Conservation (phyloP, 225 moss, liverwort and hornwort genomes). For the Marchantia polymorpha region DNA sequence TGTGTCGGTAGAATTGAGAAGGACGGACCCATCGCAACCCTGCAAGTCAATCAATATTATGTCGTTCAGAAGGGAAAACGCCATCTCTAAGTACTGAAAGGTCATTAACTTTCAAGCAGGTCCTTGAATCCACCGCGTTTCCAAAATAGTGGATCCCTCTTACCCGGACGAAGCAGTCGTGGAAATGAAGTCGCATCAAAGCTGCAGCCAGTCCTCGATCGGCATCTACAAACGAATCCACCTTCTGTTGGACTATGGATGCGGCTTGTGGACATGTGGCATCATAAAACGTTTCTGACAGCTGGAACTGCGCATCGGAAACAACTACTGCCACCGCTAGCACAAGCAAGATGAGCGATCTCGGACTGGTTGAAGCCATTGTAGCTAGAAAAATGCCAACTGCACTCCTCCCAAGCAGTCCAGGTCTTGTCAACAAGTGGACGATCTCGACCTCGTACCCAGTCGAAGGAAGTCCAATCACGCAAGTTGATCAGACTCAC, state of each 20-base stretch:
- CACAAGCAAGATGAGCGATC: not conserved
- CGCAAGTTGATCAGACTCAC: too few relatives aligned
- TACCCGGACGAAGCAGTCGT: slow-evolving; percentile 38
- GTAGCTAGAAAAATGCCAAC: not conserved
- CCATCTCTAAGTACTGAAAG: not conserved
- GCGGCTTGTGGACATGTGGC: slow-evolving; percentile 5
- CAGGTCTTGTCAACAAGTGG: too few relatives aligned
- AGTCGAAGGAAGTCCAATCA: too few relatives aligned
- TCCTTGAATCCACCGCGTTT: not conserved
- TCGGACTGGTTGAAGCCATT: not conserved
- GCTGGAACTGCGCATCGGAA: slow-evolving; percentile 18
- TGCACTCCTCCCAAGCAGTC: too few relatives aligned
- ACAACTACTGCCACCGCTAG: not conserved
- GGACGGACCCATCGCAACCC: slow-evolving; percentile 49
- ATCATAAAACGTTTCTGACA: slow-evolving; percentile 3
- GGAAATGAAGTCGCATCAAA: slow-evolving; percentile 28
- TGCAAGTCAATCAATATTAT: not conserved
- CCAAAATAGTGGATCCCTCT: not conserved
- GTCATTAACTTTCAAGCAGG: too few relatives aligned
- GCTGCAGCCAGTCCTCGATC: slow-evolving; percentile 20
- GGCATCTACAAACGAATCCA: not conserved
- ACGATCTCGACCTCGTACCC: too few relatives aligned
- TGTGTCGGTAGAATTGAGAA: slow-evolving; percentile 20
- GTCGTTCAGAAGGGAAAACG: not conserved
- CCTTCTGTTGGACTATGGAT: not conserved